Conservation (phyloP, 257 asterid species). For the Plantago ovata region DNA sequence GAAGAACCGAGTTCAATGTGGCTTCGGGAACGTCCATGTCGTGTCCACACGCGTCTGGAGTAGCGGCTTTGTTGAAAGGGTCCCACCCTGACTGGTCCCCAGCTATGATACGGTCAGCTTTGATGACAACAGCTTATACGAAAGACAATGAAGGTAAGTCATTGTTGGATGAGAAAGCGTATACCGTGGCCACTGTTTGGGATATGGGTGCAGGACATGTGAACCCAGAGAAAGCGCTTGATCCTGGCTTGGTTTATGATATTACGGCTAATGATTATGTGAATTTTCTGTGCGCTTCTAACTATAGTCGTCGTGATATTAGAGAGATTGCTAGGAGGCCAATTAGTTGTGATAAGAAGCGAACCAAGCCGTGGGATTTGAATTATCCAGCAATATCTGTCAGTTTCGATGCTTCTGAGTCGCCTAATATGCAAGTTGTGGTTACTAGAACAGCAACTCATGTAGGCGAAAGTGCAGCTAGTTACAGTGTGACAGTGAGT, state of each 20-base stretch:
- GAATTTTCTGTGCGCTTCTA: slow-evolving; percentile 65
- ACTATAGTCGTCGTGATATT: slow-evolving; percentile 37
- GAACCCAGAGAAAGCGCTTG: slow-evolving; percentile 60
- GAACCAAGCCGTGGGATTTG: slow-evolving; percentile 57
- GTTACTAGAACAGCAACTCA: slow-evolving; percentile 53
- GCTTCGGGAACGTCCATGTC: slow-evolving; percentile 92
- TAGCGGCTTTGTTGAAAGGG: slow-evolving; percentile 75
- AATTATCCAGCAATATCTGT: slow-evolving; percentile 73
- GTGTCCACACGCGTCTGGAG: slow-evolving; percentile 86
- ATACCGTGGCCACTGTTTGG: slow-evolving; percentile 43
- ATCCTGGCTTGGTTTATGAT: slow-evolving; percentile 83
- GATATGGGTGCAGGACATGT: slow-evolving; percentile 86
- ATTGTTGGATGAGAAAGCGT: slow-evolving; percentile 54
- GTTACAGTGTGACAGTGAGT: slow-evolving; percentile 29
- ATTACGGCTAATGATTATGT: slow-evolving; percentile 41
- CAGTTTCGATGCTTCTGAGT: slow-evolving; percentile 32
- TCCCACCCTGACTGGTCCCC: slow-evolving; percentile 95
- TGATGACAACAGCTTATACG: slow-evolving; percentile 80
- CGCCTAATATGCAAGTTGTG: slow-evolving; percentile 7
- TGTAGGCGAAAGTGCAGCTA: slow-evolving; percentile 38
- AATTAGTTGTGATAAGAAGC: slow-evolving; percentile 30
- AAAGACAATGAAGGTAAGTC: slow-evolving; percentile 42
- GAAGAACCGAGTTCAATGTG: slow-evolving; percentile 62
- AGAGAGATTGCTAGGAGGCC: slow-evolving; percentile 35
- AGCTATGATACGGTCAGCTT: slow-evolving; percentile 83